Evolutionary conservation across 129 eudicot species (phyloP).

Genomic region (Artemisia argyi): DNA sequence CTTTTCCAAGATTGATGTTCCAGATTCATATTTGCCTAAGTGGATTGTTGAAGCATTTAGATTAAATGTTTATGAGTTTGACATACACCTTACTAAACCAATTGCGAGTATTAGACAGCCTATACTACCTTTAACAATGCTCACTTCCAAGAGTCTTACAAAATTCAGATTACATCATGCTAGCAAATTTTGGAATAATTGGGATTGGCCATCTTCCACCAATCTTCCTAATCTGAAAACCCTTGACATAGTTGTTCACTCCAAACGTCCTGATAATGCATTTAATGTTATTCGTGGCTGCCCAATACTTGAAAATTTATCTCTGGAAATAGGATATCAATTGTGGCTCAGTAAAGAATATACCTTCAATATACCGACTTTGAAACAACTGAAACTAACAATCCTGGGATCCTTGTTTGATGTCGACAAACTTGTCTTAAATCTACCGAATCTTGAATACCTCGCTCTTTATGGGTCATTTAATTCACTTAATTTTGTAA

Average conservation of each 20-base stretch:
- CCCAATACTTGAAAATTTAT: conserved; percentile 22
- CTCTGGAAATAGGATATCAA: not conserved
- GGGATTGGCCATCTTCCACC: not conserved
- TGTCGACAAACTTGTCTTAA: too few relatives aligned
- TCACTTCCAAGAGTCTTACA: conserved; percentile 25
- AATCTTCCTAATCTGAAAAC: conserved; percentile 9
- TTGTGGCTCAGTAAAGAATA: not conserved
- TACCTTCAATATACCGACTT: too few relatives aligned
- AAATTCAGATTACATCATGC: not conserved
- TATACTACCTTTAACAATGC: not conserved
- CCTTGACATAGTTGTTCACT: not conserved
- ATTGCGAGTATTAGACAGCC: not conserved
- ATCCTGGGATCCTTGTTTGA: not conserved
- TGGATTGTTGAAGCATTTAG: conserved; percentile 21
- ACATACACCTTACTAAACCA: not conserved
- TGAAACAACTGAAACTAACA: not conserved
- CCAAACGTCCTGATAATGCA: not conserved
- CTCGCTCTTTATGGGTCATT: not conserved
- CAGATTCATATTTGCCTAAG: not conserved
- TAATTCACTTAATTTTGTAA: not conserved
- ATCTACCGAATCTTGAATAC: not conserved
- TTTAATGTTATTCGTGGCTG: not conserved
- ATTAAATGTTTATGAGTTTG: conserved; percentile 18
- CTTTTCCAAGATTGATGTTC: not conserved
- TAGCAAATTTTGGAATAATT: not conserved